Base-by-base conservation (phyloP, 208 protist genomes). In the Acanthamoeba culbertsoni region DNA sequence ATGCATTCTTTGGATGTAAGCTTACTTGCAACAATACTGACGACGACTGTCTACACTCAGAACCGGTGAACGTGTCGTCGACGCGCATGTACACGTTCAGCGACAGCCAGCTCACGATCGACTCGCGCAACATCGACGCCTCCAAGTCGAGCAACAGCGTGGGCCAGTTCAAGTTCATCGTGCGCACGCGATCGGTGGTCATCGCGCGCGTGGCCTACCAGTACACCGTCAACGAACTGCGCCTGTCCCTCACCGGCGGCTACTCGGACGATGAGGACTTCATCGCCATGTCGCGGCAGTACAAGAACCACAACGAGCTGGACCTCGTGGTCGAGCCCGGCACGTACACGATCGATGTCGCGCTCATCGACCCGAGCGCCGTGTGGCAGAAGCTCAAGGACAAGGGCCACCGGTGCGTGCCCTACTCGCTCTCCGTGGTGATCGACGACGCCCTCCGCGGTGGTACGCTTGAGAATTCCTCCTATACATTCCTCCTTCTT, bases 251-350 rank as follows among this genome's bases (percentile, higher is more conserved):
- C 63, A 45, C 23, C n/a, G 55, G 23, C 88, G 62, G 23, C 14
- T 6, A 7, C 31, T 37, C 23, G 28, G 10, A 16, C 42, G 2
- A 7, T 33, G 20, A 53, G 18, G 35, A 33, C 75, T 86, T 57
- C 57, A 43, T 79, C 14, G 35, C 26, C 6, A 8, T 31, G 33
- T 45, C 88, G 48, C 88, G 88, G 8, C 40, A 16, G 33, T 63
- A 82, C 45, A 92, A 92, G 48, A 79, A 92, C 65, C 31, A 35
- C 88, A 92, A 92, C 43, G 88, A 92, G 43, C 23, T 90, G 28
- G 57, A 90, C 28, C 20, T 90, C 2, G 31, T 90, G 35, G 51
- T 90, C 14, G 31, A 35, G 57, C 48, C 55, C n/a, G 82, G 82
- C n/a, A 63, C 8, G 16, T 90, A 90, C 40, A 18, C 48, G 12